These are phyloP conservation scores for Colletotrichum sp. DNA, from an alignment of 2,329 filamentous ascomycete genomes.

Conservation along the genomic window DNA sequence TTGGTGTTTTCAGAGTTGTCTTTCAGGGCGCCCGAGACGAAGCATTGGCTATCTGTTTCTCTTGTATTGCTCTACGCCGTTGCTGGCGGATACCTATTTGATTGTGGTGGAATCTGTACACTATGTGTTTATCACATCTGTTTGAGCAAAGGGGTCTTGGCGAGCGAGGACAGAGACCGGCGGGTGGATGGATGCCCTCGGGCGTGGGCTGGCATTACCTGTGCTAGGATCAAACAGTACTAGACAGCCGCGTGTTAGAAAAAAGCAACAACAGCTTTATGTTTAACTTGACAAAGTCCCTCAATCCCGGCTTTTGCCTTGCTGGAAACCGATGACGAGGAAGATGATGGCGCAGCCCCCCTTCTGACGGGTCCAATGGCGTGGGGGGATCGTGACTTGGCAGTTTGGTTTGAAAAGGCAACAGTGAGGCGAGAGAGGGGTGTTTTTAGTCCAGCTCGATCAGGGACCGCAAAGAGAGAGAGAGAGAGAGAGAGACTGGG, in stretches of 20 bases:
- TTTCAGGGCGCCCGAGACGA: not conserved
- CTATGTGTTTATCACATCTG: not conserved
- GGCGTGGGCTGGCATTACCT: not conserved
- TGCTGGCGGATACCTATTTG: not conserved
- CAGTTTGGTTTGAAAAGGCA: not conserved
- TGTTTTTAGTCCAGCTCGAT: not conserved
- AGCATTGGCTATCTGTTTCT: not conserved
- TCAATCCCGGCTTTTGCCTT: not conserved
- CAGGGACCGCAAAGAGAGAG: not conserved
- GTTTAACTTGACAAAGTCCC: not conserved
- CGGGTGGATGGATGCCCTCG: not conserved
- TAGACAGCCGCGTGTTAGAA: not conserved
- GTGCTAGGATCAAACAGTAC: slow-evolving; percentile 5
- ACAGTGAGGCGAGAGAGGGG: not conserved
- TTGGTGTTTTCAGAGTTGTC: not conserved
- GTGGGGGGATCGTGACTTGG: not conserved
- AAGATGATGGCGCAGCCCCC: not conserved
- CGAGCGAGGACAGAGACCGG: not conserved
- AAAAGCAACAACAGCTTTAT: not conserved
- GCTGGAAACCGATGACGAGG: not conserved
- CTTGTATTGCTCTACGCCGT: not conserved
- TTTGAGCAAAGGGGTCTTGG: not conserved
- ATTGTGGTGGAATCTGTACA: not conserved
- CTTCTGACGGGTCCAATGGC: not conserved
- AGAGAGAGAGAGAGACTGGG: not conserved